Percentiles rank a stretch among this genome's conserved stretches.
Evolutionary conservation across 345 rosid species (phyloP).

Genomic region (Aquilaria yunnanensis): DNA sequence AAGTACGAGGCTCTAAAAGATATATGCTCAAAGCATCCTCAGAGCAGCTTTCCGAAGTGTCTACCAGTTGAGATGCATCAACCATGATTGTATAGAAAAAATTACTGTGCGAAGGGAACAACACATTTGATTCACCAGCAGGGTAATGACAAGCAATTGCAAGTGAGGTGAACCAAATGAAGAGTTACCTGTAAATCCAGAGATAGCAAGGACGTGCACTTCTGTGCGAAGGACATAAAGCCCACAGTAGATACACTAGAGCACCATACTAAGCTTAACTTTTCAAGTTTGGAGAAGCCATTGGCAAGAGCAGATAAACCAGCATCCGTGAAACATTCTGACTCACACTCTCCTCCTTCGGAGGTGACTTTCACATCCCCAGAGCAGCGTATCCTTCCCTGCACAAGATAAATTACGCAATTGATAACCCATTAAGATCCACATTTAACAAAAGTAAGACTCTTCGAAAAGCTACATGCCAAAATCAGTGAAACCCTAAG

Average conservation of each 20-base stretch:
- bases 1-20: no score
- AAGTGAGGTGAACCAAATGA: neutral
- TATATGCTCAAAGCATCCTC: no score
- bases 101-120: neutral
- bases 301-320: slow-evolving; percentile 60
- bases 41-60: no score
- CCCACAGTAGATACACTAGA: slow-evolving; percentile 66
- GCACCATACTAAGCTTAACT: slow-evolving; percentile 86
- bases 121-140: neutral
- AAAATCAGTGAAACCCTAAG: no score
- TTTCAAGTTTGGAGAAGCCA: slow-evolving; percentile 64
- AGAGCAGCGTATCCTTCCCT: slow-evolving; percentile 43
- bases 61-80: no score
- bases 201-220: slow-evolving; percentile 54
- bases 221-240: slow-evolving; percentile 52
- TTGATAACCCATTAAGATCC: neutral
- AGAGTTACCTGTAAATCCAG: slow-evolving; percentile 72
- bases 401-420: slow-evolving; percentile 13
- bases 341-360: slow-evolving; percentile 30
- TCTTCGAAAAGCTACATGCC: no score
- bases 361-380: slow-evolving; percentile 21
- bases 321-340: slow-evolving; percentile 56
- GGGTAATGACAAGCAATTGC: neutral
- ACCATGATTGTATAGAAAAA: neutral
- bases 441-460: neutral